Evolutionary conservation across 139 green algal genomes (phyloP).

Genomic region (Micractinium sp.): DNA sequence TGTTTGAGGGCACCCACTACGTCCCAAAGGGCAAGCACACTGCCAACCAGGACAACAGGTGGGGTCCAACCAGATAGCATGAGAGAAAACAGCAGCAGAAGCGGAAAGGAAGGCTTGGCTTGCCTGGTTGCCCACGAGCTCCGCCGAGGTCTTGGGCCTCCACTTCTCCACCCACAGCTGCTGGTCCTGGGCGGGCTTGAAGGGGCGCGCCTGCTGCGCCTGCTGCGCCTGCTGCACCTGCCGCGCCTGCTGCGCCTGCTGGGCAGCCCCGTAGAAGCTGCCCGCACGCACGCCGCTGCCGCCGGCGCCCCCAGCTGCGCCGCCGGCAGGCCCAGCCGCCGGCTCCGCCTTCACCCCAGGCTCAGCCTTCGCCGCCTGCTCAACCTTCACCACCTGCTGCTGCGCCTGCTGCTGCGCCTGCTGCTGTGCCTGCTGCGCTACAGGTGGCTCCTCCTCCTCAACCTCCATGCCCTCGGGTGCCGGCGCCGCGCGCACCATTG

Average conservation of each 20-base stretch:
- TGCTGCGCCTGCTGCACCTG: neutral
- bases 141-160: constrained; percentile 71
- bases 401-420: neutral
- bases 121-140: constrained; percentile 92
- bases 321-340: too few species aligned
- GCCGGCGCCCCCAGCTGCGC: neutral
- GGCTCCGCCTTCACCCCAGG: neutral
- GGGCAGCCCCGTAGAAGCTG: neutral
- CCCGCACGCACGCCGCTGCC: neutral
- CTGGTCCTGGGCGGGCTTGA: neutral
- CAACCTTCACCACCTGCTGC: neutral
- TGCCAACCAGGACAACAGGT: too few species aligned
- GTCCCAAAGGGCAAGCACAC: neutral
- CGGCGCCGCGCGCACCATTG: constrained; percentile 69
- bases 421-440: constrained; percentile 10
- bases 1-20: neutral
- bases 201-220: neutral
- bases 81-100: neutral
- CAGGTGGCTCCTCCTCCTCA: neutral
- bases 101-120: neutral
- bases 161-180: constrained; percentile 96
- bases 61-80: too few species aligned
- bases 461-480: neutral
- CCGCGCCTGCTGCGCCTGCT: neutral
- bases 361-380: neutral